Evolutionary conservation across 2,329 filamentous ascomycete species (phyloP).

Genomic region (Fusarium pilosicola): DNA sequence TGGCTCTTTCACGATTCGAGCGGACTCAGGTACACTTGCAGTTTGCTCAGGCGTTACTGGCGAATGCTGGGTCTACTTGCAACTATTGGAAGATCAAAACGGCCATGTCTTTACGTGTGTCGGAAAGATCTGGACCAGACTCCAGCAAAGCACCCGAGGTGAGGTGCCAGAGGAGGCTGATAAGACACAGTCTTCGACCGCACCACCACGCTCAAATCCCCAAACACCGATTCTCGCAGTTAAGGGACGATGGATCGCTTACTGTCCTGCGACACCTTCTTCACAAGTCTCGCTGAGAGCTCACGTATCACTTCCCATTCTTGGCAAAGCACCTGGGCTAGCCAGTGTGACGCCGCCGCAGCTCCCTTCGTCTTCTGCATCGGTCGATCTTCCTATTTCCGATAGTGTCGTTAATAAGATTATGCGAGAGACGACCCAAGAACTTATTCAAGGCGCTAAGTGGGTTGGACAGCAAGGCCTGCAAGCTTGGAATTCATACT

Average conservation of each 20-base stretch:
- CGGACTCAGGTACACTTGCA: conserved; percentile 75
- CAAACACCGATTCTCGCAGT: conserved; percentile 75
- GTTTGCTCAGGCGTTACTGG: conserved; percentile 85
- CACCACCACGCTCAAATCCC: conserved; percentile 54
- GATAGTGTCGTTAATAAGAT: conserved; percentile 80
- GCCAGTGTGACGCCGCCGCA: conserved; percentile 74
- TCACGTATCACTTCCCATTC: conserved; percentile 64
- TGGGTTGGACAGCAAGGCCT: conserved; percentile 82
- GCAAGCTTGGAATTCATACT: conserved; percentile 84
- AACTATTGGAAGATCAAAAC: conserved; percentile 57
- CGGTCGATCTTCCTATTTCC: conserved; percentile 76
- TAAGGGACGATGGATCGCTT: conserved; percentile 79
- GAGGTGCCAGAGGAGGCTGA: conserved; percentile 60
- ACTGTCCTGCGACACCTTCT: conserved; percentile 77
- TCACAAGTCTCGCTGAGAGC: conserved; percentile 77
- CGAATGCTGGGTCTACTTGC: conserved; percentile 82
- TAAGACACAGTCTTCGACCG: conserved; percentile 49
- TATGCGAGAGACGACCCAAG: conserved; percentile 82
- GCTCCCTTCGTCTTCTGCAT: conserved; percentile 72
- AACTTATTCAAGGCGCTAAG: conserved; percentile 77
- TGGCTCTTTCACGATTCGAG: conserved; percentile 78
- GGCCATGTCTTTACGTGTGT: conserved; percentile 70
- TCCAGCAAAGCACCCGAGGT: conserved; percentile 70
- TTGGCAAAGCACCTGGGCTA: conserved; percentile 66
- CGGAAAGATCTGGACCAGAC: conserved; percentile 90